Conservation (phyloP, 495 filamentous ascomycete genomes). For the Podospora tetraspora region DNA sequence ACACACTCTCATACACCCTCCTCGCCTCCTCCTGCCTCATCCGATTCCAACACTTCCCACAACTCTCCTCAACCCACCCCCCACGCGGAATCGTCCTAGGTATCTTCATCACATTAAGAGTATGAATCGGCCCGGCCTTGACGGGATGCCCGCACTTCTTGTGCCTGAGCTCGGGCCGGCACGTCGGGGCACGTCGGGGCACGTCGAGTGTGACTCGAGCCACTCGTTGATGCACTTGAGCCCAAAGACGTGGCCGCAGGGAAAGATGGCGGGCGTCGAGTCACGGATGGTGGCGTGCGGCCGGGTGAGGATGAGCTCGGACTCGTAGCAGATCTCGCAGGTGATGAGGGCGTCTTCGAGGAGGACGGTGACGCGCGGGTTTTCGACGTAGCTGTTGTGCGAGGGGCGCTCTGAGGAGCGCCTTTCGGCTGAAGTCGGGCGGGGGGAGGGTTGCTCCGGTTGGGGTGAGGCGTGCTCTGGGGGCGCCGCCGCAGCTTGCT, state of each 20-base stretch:
- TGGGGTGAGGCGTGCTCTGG: too few relatives aligned
- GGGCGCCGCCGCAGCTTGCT: too few relatives aligned
- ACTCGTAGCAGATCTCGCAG: slow-evolving; percentile 14
- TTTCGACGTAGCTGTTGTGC: neutral
- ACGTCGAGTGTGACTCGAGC: neutral
- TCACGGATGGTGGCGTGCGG: neutral
- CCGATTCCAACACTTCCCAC: neutral
- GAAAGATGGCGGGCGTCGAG: slow-evolving; percentile 6
- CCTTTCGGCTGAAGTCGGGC: too few relatives aligned
- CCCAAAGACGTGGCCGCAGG: slow-evolving; percentile 23
- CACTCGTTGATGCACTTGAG: slow-evolving; percentile 6
- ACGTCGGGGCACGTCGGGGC: too few relatives aligned
- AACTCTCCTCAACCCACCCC: neutral
- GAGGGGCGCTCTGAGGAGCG: neutral
- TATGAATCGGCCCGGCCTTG: neutral
- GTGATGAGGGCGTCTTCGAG: neutral
- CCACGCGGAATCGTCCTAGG: slow-evolving; percentile 8
- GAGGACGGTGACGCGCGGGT: neutral
- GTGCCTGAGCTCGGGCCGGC: slow-evolving; percentile 11
- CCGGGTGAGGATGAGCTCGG: neutral
- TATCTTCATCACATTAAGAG: neutral
- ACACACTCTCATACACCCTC: too few relatives aligned
- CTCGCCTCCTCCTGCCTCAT: neutral
- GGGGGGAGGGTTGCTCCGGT: too few relatives aligned
- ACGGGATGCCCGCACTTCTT: slow-evolving; percentile 11